Percentiles rank a stretch among this genome's conserved stretches.
Conservation (phyloP, 1,139 yeast species). For the Sugiyamaella grinbergsii region DNA sequence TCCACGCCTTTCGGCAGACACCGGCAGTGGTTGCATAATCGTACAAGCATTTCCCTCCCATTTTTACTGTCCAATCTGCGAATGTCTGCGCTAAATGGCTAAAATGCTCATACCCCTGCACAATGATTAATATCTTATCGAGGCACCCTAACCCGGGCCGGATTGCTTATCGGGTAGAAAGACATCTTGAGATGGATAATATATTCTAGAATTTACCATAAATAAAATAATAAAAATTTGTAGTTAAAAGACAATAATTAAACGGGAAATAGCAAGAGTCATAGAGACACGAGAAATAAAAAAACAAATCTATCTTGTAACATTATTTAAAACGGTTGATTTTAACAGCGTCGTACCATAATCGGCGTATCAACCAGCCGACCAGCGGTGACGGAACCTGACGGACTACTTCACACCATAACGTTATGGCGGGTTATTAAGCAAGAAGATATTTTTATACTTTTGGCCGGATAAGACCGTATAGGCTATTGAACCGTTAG, state of each 20-base stretch:
- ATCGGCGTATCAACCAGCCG: too few species aligned
- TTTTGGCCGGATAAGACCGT: too few species aligned
- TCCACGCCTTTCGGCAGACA: constrained; percentile 9
- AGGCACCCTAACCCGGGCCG: background rate
- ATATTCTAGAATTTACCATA: constrained; percentile 3
- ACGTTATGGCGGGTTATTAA: too few species aligned
- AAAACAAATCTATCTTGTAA: too few species aligned
- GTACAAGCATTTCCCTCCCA: background rate
- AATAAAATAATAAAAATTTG: background rate
- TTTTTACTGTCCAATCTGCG: too few species aligned
- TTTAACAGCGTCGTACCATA: too few species aligned
- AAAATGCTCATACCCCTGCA: background rate
- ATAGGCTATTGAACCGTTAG: too few species aligned
- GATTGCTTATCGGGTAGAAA: constrained; percentile 1
- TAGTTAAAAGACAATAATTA: background rate
- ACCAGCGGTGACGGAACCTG: too few species aligned
- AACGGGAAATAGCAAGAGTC: background rate
- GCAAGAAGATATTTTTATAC: too few species aligned
- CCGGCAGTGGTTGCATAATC: constrained; percentile 14
- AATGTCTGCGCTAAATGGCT: background rate
- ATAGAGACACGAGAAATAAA: background rate
- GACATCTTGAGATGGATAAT: background rate
- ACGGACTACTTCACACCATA: too few species aligned
- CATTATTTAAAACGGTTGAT: too few species aligned
- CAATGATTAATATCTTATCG: constrained; percentile 9